Evolutionary conservation across 1,284 basidiomycete species (phyloP), one percentile per base, ranked within the genome.

Genomic region (Moniliophthora roreri): DNA sequence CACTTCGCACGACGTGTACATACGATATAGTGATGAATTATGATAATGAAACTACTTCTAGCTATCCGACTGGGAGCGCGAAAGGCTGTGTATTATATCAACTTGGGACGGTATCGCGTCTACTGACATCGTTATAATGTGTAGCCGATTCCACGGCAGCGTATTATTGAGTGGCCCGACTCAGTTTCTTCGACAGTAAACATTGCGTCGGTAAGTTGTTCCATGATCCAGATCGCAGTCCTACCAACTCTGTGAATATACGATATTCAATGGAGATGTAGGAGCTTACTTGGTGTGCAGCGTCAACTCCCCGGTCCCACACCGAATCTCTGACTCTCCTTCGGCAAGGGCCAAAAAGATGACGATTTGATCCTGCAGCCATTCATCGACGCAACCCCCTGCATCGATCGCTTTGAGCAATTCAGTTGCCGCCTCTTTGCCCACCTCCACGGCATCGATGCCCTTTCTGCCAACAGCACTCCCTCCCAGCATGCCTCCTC

Each of bases 201-300:
- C 57, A 71, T 81, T 16, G 85, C 86, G 10, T 76, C 74, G 0
- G 87, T 83, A 41, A 90, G 71, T 58, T 79, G 75, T 60, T 87
- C 79, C 0, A 84, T 81, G 1, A 88, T 69, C 78, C 84, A 86
- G 35, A 90, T 87, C 1, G 87, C 87, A 11, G 87, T 87, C 55
- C 87, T 88, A 57, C 21, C 46, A 40, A 20, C 26, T 53, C 20
- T 9, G 46, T 39, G 16, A 50, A 11, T 15, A 48, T 37, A 10
- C 5, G 26, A 50, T 5, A 45, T 28, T 26, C 5, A 24, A 47
- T 8, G 10, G 15, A 51, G 13, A n/a, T n/a, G 18, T 16, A 41
- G 13, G 45, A 26, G 55, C 73, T 49, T 54, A 85, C 87, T 72
- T 76, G 3, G 88, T 88, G 67, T 90, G 87, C 56, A 87, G 64